These are phyloP conservation scores for Anthracocystis walkeri DNA, from an alignment of 1,284 basidiomycete genomes.

Conservation along the genomic window DNA sequence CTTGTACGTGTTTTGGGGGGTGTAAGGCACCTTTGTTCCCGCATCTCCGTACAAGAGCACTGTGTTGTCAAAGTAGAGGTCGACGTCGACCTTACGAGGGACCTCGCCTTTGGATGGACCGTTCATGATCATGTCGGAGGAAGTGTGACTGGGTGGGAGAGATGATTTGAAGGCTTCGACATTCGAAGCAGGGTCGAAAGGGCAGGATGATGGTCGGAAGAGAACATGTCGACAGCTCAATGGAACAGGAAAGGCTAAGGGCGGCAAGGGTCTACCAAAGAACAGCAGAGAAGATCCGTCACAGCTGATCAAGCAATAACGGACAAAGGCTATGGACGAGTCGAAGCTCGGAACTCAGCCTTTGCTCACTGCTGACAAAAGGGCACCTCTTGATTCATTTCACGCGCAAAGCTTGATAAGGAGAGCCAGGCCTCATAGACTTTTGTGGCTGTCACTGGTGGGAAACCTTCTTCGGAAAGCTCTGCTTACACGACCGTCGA, in stretches of 20 bases:
- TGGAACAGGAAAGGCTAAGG: background rate
- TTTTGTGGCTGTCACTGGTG: too few relatives aligned
- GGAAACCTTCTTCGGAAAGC: too few relatives aligned
- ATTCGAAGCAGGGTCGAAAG: background rate
- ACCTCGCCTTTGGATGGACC: constrained; percentile 14
- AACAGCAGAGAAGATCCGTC: background rate
- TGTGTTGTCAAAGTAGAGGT: constrained; percentile 55
- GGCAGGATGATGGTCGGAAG: background rate
- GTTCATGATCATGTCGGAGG: constrained; percentile 16
- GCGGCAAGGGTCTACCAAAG: background rate
- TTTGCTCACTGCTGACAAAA: too few relatives aligned
- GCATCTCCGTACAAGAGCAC: constrained; percentile 33
- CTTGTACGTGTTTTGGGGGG: constrained; percentile 51
- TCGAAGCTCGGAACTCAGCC: background rate
- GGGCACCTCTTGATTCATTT: too few relatives aligned
- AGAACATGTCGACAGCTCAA: background rate
- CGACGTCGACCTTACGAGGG: constrained; percentile 37
- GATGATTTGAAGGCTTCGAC: background rate
- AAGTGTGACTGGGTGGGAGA: background rate
- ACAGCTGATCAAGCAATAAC: background rate
- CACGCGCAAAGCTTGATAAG: too few relatives aligned
- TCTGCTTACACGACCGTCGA: too few relatives aligned
- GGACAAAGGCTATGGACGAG: background rate
- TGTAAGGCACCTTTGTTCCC: constrained; percentile 48
- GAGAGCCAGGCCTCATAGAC: too few relatives aligned